Evolutionary conservation across 768 basidiomycete species (phyloP), one percentile per base, ranked within the genome.

Genomic region (Lactarius indigo): DNA sequence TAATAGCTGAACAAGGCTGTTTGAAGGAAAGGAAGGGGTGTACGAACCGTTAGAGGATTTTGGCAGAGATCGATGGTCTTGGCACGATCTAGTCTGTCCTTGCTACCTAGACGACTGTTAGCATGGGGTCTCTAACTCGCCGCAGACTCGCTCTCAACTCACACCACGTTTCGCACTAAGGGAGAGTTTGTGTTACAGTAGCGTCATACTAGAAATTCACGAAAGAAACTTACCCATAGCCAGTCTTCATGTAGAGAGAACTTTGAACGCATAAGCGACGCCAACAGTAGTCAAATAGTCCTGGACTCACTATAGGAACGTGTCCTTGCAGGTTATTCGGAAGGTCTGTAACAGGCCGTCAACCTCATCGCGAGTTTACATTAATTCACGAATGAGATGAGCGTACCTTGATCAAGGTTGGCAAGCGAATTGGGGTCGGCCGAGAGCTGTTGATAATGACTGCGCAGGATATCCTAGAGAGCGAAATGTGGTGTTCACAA

Each of bases 81-180:
- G 1, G 88, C 90, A 39, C 87, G 83, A 72, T 92, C 78, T 0
- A 94, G 77, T 47, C 92, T 82, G 72, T 94, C 91, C 75, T 92
- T 92, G 81, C 89, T 92, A 73, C 89, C 89, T 91, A 70, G 66
- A 65, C 33, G 18, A 39, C 3, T 23, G 26, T 41, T 23, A 54
- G 30, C 5, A 28, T 50, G 41, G 33, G 6, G 18, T 41, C 52
- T 68, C 23, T 70, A 62, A 23, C 47, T 30, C 41, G 18, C 12
- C 30, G 3, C 12, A 47, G 57, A 28, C 10, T 39, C 15, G 31
- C 23, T 20, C 37, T 26, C 44, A 44, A 80, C 87, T 67, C 85
- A 87, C 97, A 99, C 97, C 97, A 98, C 0, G 96, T 98, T 81
- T 98, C 96, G 75, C 96, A 98, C 92, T 94, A 57, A 17, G 47